Base-by-base conservation (phyloP, 352 stramenopile species). In the Aphanomyces invadans region DNA sequence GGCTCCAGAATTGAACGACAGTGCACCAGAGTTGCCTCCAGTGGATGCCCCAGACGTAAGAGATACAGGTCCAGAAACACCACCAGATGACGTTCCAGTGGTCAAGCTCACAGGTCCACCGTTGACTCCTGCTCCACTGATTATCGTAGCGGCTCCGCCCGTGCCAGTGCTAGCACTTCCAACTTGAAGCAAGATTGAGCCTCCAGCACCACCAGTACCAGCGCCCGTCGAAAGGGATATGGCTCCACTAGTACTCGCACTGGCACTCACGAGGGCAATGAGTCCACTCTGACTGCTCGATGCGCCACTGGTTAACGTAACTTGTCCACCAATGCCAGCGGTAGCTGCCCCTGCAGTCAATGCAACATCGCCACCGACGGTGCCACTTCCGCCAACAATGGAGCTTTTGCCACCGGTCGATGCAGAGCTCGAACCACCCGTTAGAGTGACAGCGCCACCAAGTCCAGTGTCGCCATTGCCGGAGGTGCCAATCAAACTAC, bases 221-320 rank as follows among this genome's bases (percentile, higher is more conserved):
- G 60, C 45, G 9, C 60, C 60, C 25, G 60, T 59, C 1, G 19
- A 23, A 28, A 67, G 49, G 4, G 19, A 21, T 17, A 67, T 39
- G 11, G 42, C 39, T 7, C 60, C 60, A 45, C 19, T 59, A 2
- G 46, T 67, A 28, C 42, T 59, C n/a, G 9, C 60, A 49, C 33
- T 26, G 19, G 42, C n/a, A n/a, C 74, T 81, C 61, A 80, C 81
- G 39, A 92, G 44, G 2, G 73, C 75, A n/a, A 92, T 73, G 21
- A 70, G 71, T 28, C 84, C 83, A 59, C 83, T 92, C 38, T 75
- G 71, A 45, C 80, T 79, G 23, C 70, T 65, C 28, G 74, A 74
- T 4, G 81, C 83, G 7, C 80, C 69, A 31, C 60, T 51, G 15
- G 19, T 57, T 5, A 48, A 11, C 7, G 21, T 26, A 19, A 59